Evolutionary conservation across 2,329 filamentous ascomycete genomes (phyloP).

Genomic region (Exophiala xenobiotica): DNA sequence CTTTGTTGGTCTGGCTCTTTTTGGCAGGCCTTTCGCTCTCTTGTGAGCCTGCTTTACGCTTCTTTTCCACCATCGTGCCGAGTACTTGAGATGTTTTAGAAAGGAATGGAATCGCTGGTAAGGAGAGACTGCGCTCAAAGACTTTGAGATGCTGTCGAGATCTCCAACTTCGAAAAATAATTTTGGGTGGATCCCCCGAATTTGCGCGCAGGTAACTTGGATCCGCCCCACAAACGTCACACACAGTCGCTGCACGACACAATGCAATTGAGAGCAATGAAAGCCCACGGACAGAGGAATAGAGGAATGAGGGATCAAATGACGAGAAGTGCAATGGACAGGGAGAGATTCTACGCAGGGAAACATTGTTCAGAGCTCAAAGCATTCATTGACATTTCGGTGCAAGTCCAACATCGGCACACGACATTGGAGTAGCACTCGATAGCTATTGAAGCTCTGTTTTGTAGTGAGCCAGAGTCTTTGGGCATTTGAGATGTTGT

Average conservation of each 20-base stretch:
- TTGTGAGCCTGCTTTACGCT: conserved; percentile 26
- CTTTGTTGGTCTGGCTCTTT: conserved; percentile 21
- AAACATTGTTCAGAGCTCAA: conserved; percentile 12
- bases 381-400: conserved; percentile 12
- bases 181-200: conserved; percentile 3
- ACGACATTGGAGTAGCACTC: conserved; percentile 3
- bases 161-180: conserved; percentile 13
- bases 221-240: conserved; percentile 5
- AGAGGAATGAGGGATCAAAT: too few relatives aligned
- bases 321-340: too few relatives aligned
- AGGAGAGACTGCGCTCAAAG: background rate
- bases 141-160: background rate
- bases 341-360: background rate
- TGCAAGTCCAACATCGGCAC: background rate
- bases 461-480: conserved; percentile 21
- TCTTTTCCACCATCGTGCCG: conserved; percentile 32
- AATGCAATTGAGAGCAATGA: too few relatives aligned
- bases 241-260: background rate
- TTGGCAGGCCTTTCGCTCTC: conserved; percentile 22
- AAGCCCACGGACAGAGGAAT: too few relatives aligned
- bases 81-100: too few relatives aligned
- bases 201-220: background rate
- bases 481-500: conserved; percentile 10
- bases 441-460: conserved; percentile 17
- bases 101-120: too few relatives aligned